Evolutionary conservation across 441 rosid genomes (phyloP).

Genomic region (Bocquillonia castaneifolia): DNA sequence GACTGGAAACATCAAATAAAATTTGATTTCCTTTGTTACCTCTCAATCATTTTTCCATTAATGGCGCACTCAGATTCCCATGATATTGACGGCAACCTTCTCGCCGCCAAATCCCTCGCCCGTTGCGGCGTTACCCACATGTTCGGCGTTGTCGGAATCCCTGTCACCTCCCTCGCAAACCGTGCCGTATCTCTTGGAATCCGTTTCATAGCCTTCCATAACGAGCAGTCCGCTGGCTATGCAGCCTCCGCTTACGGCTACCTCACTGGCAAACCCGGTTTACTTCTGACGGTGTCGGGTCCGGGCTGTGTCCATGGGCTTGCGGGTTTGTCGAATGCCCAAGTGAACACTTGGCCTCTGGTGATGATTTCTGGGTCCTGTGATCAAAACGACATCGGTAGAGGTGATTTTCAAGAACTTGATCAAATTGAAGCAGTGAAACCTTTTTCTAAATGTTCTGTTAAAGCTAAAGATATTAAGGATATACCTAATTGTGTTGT

Average conservation of each 20-base stretch:
- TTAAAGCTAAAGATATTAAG: slow-evolving; percentile 50
- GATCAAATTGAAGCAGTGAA: slow-evolving; percentile 80
- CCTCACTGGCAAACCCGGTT: slow-evolving; percentile 73
- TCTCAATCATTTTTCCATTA: background rate
- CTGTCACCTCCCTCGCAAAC: slow-evolving; percentile 83
- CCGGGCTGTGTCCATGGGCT: slow-evolving; percentile 96
- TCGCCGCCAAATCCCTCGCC: slow-evolving; percentile 62
- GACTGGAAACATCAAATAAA: no score
- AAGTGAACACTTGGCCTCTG: slow-evolving; percentile 83
- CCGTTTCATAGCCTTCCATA: slow-evolving; percentile 91
- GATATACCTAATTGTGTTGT: slow-evolving; percentile 70
- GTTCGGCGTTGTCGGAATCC: slow-evolving; percentile 95
- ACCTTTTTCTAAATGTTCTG: slow-evolving; percentile 64
- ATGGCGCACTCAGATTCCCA: slow-evolving; percentile 34
- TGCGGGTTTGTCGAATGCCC: slow-evolving; percentile 83
- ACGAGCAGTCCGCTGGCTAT: slow-evolving; percentile 97
- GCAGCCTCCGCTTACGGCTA: slow-evolving; percentile 94
- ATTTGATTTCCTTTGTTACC: no score
- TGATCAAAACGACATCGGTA: slow-evolving; percentile 68
- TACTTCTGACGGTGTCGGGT: slow-evolving; percentile 88
- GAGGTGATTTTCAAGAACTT: slow-evolving; percentile 91
- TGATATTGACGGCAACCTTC: slow-evolving; percentile 55
- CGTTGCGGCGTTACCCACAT: slow-evolving; percentile 75
- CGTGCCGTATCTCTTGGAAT: slow-evolving; percentile 70
- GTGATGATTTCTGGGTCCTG: slow-evolving; percentile 90